Conservation (phyloP, 768 basidiomycete species). For the Dictyophora rubrovolvata region DNA sequence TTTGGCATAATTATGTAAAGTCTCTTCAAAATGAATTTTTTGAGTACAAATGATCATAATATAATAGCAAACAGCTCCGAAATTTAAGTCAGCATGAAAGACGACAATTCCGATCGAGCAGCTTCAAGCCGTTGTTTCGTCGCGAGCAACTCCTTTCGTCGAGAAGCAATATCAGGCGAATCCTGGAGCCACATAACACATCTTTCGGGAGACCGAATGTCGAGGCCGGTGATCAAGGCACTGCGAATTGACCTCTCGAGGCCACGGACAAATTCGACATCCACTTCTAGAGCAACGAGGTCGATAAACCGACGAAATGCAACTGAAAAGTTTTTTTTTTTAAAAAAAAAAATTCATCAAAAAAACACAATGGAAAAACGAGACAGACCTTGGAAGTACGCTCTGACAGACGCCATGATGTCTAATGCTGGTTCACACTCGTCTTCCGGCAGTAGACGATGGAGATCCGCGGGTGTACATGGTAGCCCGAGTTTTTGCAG, state of each 20-base stretch:
- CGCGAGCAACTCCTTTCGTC: slow-evolving; percentile 34
- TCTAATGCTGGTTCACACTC: slow-evolving; percentile 9
- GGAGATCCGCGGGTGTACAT: slow-evolving; percentile 8
- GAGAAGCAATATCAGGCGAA: slow-evolving; percentile 30
- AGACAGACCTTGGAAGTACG: slow-evolving; percentile 9
- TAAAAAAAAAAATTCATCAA: neutral
- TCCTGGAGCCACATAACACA: slow-evolving; percentile 48
- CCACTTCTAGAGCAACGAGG: slow-evolving; percentile 45
- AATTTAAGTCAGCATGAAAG: slow-evolving; percentile 4
- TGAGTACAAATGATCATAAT: no score
- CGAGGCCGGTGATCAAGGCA: slow-evolving; percentile 38
- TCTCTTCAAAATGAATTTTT: no score
- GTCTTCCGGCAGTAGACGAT: slow-evolving; percentile 4
- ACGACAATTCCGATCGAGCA: slow-evolving; percentile 4
- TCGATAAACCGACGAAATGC: slow-evolving; percentile 53
- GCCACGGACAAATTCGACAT: slow-evolving; percentile 45
- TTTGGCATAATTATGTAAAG: no score
- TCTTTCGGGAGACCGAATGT: slow-evolving; percentile 36
- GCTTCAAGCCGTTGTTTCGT: slow-evolving; percentile 7
- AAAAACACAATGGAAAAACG: neutral
- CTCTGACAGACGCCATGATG: slow-evolving; percentile 7
- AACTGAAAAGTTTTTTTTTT: slow-evolving; percentile 34
- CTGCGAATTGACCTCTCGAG: slow-evolving; percentile 35
- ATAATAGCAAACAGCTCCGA: no score
- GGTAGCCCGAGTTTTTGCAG: slow-evolving; percentile 3